These are phyloP conservation scores for Myxozyma kluyveri DNA, from an alignment of 805 yeast species.

Conservation along the genomic window DNA sequence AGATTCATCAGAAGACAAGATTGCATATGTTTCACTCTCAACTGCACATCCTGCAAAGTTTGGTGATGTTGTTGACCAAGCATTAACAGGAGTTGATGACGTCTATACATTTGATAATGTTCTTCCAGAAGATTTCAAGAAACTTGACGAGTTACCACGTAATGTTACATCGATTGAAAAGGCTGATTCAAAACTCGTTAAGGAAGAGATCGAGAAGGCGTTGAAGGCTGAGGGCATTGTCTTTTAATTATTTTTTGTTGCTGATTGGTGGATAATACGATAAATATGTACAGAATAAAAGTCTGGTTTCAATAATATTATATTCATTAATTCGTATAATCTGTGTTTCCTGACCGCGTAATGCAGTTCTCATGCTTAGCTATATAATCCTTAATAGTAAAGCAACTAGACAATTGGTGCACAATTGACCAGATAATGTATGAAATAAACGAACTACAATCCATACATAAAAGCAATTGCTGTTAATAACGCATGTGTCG, in stretches of 20 bases:
- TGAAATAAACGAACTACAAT: no score
- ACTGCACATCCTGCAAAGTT: constrained; percentile 99
- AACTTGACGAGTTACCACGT: constrained; percentile 66
- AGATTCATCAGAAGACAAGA: constrained; percentile 35
- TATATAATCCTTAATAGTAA: no score
- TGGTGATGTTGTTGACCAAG: constrained; percentile 88
- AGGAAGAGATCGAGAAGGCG: constrained; percentile 11
- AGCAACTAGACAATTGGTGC: no score
- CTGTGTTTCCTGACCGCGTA: no score
- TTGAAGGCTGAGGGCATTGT: constrained; percentile 13
- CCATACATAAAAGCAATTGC: no score
- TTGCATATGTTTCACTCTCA: constrained; percentile 68
- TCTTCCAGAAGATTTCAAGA: constrained; percentile 80
- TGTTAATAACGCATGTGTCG: no score
- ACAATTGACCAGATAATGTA: no score
- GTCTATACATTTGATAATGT: constrained; percentile 86
- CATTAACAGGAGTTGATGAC: constrained; percentile 56
- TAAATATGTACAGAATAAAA: no score
- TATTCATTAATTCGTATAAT: no score
- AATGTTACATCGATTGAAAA: constrained; percentile 68
- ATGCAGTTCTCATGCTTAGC: no score
- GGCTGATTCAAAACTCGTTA: constrained; percentile 59
- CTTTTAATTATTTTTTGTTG: neutral
- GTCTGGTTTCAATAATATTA: no score
- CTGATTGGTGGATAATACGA: no score